Evolutionary conservation across 1,284 basidiomycete species (phyloP).

Genomic region (Tilletia caries): DNA sequence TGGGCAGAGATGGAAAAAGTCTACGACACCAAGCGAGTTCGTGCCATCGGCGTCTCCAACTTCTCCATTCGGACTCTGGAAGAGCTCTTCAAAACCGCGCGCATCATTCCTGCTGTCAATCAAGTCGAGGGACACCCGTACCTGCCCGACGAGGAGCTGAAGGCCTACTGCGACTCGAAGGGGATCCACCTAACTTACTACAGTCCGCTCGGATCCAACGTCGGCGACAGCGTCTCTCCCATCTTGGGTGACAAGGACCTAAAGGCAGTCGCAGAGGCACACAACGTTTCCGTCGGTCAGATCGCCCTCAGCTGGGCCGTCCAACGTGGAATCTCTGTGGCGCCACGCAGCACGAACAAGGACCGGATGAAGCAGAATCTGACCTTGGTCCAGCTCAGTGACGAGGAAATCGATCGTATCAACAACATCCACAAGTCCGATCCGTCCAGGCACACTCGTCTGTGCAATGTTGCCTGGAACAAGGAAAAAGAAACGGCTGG

Average conservation of each 20-base stretch:
- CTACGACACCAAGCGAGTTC: slow-evolving; percentile 51
- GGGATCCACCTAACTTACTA: slow-evolving; percentile 52
- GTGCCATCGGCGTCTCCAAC: slow-evolving; percentile 52
- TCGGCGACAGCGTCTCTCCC: slow-evolving; percentile 61
- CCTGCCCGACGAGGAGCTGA: slow-evolving; percentile 51
- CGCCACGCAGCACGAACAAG: slow-evolving; percentile 58
- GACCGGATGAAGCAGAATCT: slow-evolving; percentile 71
- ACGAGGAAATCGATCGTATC: slow-evolving; percentile 61
- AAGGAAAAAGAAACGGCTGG: slow-evolving; percentile 20
- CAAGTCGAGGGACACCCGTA: slow-evolving; percentile 54
- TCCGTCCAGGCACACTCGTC: slow-evolving; percentile 24
- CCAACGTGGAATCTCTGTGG: slow-evolving; percentile 57
- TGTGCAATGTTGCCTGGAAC: slow-evolving; percentile 23
- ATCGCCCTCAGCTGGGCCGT: slow-evolving; percentile 67
- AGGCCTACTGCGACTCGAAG: slow-evolving; percentile 44
- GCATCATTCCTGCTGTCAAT: slow-evolving; percentile 52
- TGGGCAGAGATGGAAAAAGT: slow-evolving; percentile 51
- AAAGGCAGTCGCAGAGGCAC: slow-evolving; percentile 49
- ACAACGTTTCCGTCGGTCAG: slow-evolving; percentile 52
- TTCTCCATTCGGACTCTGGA: slow-evolving; percentile 52
- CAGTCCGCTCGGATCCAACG: slow-evolving; percentile 51
- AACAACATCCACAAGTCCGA: slow-evolving; percentile 29
- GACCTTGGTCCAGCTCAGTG: slow-evolving; percentile 64
- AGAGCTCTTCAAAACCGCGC: slow-evolving; percentile 44
- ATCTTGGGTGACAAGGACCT: slow-evolving; percentile 63